phyloP scores from a whole-genome alignment of 352 stramenopile genomes.

The Phytophthora agathidicida region DNA sequence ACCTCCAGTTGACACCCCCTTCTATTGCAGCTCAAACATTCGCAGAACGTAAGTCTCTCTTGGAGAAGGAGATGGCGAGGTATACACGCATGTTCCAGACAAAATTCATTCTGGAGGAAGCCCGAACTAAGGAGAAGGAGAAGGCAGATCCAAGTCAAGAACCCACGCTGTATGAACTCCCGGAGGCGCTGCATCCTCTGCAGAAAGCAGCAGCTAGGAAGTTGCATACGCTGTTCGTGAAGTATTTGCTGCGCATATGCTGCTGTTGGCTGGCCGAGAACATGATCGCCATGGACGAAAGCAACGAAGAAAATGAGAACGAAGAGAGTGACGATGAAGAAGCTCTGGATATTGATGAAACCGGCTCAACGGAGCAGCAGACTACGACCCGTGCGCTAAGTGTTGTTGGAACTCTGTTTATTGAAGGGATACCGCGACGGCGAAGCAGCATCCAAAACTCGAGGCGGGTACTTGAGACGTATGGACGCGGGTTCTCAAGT shows the following conservation, averaged over 20 bases:
- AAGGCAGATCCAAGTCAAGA: background rate
- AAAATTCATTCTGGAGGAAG: conserved; percentile 20
- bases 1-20: background rate
- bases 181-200: conserved; percentile 26
- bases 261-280: conserved; percentile 75
- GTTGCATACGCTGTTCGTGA: conserved; percentile 59
- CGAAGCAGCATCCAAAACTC: conserved; percentile 53
- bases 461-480: conserved; percentile 48
- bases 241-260: conserved; percentile 61
- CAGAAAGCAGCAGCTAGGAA: conserved; percentile 42
- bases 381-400: background rate
- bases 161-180: background rate
- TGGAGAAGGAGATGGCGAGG: conserved; percentile 21
- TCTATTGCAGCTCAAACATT: conserved; percentile 12
- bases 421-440: conserved; percentile 19
- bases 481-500: conserved; percentile 39
- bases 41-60: conserved; percentile 9
- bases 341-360: background rate
- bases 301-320: background rate
- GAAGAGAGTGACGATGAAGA: background rate
- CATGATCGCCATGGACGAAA: conserved; percentile 26
- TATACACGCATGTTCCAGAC: conserved; percentile 31
- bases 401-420: background rate
- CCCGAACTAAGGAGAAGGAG: background rate
- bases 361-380: background rate